Base-by-base conservation (phyloP, 306 rosid species). In the Corylus americana region DNA sequence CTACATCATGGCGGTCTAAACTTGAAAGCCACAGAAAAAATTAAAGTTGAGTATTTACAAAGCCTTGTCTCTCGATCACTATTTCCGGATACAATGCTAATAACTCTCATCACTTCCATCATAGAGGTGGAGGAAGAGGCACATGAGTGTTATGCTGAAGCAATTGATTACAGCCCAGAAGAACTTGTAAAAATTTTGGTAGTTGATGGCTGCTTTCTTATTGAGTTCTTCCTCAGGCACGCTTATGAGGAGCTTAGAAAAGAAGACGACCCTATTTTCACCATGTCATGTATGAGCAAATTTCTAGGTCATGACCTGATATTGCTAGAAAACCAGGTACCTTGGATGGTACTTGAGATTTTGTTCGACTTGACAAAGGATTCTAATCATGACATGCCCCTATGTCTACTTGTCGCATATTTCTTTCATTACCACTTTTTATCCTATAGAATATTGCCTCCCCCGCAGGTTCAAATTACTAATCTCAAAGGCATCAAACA, bases 161-260 rank as follows among this genome's bases (percentile, higher is more conserved):
- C 61, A 10, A 29, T 80, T 14, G 68, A 0, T 5, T 35, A 57
- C 37, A 17, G 8, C 13, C 1, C n/a, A 6, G 5, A 11, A 1
- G 66, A 80, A 1, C 73, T 84, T 9, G 2, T 57, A 4, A 62
- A 54, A 49, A 75, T 84, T 42, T 73, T 84, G 82, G 37, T 84
- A 9, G 73, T 71, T 4, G 87, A 84, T 18, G 80, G 85, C 27
- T 84, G 87, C 74, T 84, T 84, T 63, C n/a, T 84, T 4, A 1
- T 76, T 16, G 84, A 84, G 69, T 57, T 84, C 0, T 67, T 84
- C 73, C 71, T 81, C 0, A 84, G 18, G 75, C 3, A 55, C n/a
- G 8, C 50, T 8, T 4, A 1, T 61, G 1, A 67, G 2, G 1
- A 13, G 2, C 85, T 70, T 12, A 44, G 4, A 39, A 37, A 14